Percentiles rank a stretch among this genome's conserved stretches.
These are phyloP conservation scores for Pythium vanterpoolii DNA, from an alignment of 352 stramenopile species.

Conservation along the genomic window DNA sequence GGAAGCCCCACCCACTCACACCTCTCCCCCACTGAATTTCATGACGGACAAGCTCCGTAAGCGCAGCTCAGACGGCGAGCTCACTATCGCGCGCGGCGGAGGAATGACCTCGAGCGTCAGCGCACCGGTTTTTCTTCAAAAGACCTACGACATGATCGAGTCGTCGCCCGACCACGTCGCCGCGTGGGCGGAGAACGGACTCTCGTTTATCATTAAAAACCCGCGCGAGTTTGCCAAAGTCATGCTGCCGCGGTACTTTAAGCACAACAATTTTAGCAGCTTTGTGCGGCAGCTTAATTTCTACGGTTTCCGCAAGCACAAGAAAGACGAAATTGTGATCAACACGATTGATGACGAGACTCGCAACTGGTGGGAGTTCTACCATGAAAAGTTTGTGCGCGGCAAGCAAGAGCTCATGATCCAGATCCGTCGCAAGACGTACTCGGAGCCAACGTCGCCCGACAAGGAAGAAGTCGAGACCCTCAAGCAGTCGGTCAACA, in stretches of 20 bases:
- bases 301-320: slow-evolving; percentile 93
- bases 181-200: slow-evolving; percentile 74
- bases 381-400: slow-evolving; percentile 88
- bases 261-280: slow-evolving; percentile 94
- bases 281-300: slow-evolving; percentile 94
- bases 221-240: slow-evolving; percentile 89
- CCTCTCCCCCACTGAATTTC: neutral
- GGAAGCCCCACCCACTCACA: slow-evolving; percentile 6
- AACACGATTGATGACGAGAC: slow-evolving; percentile 67
- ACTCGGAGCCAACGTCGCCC: slow-evolving; percentile 73
- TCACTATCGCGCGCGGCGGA: slow-evolving; percentile 22
- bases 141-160: slow-evolving; percentile 94
- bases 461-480: slow-evolving; percentile 78
- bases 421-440: slow-evolving; percentile 87
- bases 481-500: slow-evolving; percentile 71
- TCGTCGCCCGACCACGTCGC: slow-evolving; percentile 74
- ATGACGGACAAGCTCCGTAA: slow-evolving; percentile 31
- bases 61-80: slow-evolving; percentile 17
- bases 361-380: slow-evolving; percentile 91
- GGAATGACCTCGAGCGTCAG: slow-evolving; percentile 1
- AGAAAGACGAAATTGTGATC: slow-evolving; percentile 88
- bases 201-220: slow-evolving; percentile 91
- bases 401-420: slow-evolving; percentile 83
- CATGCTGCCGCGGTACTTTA: slow-evolving; percentile 92
- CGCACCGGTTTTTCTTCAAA: slow-evolving; percentile 87